Evolutionary conservation across 371 early-diverging fungal species (phyloP).

Genomic region (Mortierella sp.): DNA sequence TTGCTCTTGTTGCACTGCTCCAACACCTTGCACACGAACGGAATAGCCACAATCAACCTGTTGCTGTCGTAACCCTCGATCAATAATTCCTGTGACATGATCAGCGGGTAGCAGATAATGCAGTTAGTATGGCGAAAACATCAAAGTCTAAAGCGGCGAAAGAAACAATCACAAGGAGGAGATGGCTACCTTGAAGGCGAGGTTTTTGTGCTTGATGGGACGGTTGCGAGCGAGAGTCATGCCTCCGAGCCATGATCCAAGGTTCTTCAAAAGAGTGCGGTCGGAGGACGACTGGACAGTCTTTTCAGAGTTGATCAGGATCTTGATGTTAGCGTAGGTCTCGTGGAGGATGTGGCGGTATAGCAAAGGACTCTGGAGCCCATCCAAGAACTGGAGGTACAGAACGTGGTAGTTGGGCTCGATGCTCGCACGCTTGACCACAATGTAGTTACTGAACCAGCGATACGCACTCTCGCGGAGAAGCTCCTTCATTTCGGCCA

Average conservation of each 20-base stretch:
- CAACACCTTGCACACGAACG: slow-evolving; percentile 97
- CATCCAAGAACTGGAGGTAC: slow-evolving; percentile 85
- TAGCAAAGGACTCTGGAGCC: slow-evolving; percentile 72
- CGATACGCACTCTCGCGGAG: slow-evolving; percentile 75
- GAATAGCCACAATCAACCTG: slow-evolving; percentile 94
- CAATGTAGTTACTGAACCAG: slow-evolving; percentile 95
- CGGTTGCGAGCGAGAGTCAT: slow-evolving; percentile 94
- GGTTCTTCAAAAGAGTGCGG: slow-evolving; percentile 90
- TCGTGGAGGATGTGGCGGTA: slow-evolving; percentile 86
- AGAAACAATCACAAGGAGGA: too few relatives aligned
- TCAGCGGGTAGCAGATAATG: too few relatives aligned
- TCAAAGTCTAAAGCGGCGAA: neutral
- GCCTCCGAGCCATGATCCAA: slow-evolving; percentile 98
- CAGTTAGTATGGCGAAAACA: slow-evolving; percentile 1
- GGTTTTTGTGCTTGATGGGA: slow-evolving; percentile 94
- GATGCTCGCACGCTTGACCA: slow-evolving; percentile 93
- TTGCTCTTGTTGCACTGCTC: slow-evolving; percentile 88
- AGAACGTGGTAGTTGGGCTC: slow-evolving; percentile 96
- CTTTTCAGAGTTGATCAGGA: slow-evolving; percentile 92
- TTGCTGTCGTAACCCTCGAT: slow-evolving; percentile 91
- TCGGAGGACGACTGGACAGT: slow-evolving; percentile 93
- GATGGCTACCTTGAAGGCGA: slow-evolving; percentile 86
- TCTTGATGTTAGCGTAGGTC: slow-evolving; percentile 88
- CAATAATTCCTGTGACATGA: slow-evolving; percentile 78
- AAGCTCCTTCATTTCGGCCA: slow-evolving; percentile 81